Conservation (phyloP, 1,284 basidiomycete species). For the Ganoderma resinaceum region DNA sequence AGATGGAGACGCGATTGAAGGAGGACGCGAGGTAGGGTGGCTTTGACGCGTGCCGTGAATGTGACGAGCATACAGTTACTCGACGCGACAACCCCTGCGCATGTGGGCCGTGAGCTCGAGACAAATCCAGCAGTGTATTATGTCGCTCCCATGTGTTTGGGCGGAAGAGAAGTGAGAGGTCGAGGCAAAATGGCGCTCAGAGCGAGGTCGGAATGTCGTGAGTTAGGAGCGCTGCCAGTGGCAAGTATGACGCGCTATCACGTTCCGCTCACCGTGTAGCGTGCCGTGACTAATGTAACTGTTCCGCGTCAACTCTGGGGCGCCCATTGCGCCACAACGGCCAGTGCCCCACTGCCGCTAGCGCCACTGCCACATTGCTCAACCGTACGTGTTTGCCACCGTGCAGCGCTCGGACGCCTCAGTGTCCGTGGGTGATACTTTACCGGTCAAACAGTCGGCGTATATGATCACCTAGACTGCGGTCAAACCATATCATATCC, state of each 20-base stretch:
- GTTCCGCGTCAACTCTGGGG: no score
- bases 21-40: slow-evolving; percentile 24
- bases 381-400: background rate
- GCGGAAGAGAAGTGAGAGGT: background rate
- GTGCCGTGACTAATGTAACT: slow-evolving; percentile 21
- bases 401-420: background rate
- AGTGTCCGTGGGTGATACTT: background rate
- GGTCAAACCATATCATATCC: slow-evolving; percentile 25
- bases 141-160: background rate
- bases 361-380: background rate
- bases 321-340: no score
- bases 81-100: slow-evolving; percentile 19
- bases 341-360: no score
- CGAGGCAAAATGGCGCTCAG: slow-evolving; percentile 1
- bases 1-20: slow-evolving; percentile 34
- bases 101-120: background rate
- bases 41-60: slow-evolving; percentile 39
- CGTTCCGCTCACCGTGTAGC: background rate
- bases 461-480: slow-evolving; percentile 14
- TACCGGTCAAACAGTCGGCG: background rate
- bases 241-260: slow-evolving; percentile 16
- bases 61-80: slow-evolving; percentile 37
- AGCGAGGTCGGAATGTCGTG: background rate
- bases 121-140: background rate
- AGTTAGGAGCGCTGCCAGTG: background rate